Conservation (phyloP, 768 basidiomycete species). For the Favolaschia claudopus region DNA sequence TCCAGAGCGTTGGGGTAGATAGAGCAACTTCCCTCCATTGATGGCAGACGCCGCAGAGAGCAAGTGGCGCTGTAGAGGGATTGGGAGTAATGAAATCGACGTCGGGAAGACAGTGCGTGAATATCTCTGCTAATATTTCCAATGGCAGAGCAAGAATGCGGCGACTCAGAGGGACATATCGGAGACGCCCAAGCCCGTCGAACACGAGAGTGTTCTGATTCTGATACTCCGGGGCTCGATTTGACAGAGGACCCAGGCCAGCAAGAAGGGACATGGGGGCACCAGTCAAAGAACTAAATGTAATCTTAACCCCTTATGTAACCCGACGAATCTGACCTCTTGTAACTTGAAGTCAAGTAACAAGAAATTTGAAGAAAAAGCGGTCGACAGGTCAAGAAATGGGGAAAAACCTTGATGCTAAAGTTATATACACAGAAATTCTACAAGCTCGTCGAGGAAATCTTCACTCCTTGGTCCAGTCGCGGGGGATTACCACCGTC, state of each 20-base stretch:
- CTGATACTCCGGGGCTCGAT: constrained; percentile 8
- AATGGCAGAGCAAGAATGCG: neutral
- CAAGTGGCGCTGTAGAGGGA: neutral
- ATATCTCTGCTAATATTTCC: constrained; percentile 7
- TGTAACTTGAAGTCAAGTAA: too few relatives aligned
- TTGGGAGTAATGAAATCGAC: neutral
- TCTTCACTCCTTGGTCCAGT: neutral
- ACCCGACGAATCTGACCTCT: too few relatives aligned
- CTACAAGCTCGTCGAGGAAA: too few relatives aligned
- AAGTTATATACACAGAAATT: too few relatives aligned
- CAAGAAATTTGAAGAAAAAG: too few relatives aligned
- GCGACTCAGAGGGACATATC: neutral
- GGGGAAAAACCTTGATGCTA: too few relatives aligned
- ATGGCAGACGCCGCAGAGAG: neutral
- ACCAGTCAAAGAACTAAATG: too few relatives aligned
- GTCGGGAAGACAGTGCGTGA: constrained; percentile 1
- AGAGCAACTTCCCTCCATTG: constrained; percentile 6
- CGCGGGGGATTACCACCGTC: constrained; percentile 11
- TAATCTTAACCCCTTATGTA: too few relatives aligned
- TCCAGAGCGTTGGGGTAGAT: constrained; percentile 6
- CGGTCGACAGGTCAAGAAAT: too few relatives aligned
- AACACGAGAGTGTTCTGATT: neutral
- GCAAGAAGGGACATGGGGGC: too few relatives aligned
- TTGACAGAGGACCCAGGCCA: too few relatives aligned
- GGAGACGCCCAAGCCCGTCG: neutral